Percentiles rank a stretch among this genome's conserved stretches.
Evolutionary conservation across 164 flowering plant species (phyloP).

Genomic region (Hamamelis virginiana): DNA sequence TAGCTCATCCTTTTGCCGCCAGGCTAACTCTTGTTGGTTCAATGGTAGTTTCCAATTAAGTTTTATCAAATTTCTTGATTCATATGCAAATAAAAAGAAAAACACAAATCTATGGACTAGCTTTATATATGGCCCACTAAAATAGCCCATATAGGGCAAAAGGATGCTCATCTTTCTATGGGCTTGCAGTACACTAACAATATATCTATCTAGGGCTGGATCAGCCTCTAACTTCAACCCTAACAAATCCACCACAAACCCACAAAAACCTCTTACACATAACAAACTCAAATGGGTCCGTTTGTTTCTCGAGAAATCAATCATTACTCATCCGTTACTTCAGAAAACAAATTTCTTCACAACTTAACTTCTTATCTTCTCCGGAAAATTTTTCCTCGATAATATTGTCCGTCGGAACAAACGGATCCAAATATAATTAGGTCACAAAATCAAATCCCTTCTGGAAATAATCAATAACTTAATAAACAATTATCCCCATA

Average conservation of each 20-base stretch:
- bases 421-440: background rate
- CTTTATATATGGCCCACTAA: too few relatives aligned
- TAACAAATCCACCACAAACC: background rate
- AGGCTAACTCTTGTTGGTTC: too few relatives aligned
- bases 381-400: background rate
- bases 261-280: background rate
- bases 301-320: background rate
- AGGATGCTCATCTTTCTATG: too few relatives aligned
- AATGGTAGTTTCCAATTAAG: too few relatives aligned
- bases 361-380: background rate
- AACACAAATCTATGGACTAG: too few relatives aligned
- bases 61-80: too few relatives aligned
- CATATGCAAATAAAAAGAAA: too few relatives aligned
- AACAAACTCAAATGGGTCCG: background rate
- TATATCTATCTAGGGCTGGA: background rate
- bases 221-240: background rate
- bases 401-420: background rate
- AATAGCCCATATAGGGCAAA: too few relatives aligned
- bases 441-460: background rate
- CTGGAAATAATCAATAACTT: background rate
- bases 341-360: background rate
- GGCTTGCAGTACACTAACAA: background rate
- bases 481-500: background rate
- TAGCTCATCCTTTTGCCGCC: too few relatives aligned
- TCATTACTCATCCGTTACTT: background rate